Percentiles rank a stretch among this genome's conserved stretches.
phyloP scores from a whole-genome alignment of 768 basidiomycete genomes.

The Bullera alba region DNA sequence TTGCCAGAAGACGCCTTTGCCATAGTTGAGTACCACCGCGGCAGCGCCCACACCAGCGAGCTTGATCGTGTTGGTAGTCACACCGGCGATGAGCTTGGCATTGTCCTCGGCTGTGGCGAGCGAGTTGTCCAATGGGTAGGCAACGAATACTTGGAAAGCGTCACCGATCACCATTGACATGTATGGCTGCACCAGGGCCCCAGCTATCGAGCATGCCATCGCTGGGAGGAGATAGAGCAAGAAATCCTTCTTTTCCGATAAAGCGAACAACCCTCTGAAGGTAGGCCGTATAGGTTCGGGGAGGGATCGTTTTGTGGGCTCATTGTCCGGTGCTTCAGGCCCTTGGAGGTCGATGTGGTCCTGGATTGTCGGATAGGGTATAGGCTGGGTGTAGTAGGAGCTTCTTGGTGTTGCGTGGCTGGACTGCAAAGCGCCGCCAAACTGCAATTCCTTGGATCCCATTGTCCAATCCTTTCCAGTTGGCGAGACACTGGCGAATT shows the following conservation, averaged over 20 bases:
- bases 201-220: conserved; percentile 55
- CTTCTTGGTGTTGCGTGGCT: conserved; percentile 14
- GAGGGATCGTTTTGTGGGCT: neutral
- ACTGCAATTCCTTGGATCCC: conserved; percentile 14
- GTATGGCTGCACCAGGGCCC: conserved; percentile 70
- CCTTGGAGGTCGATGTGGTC: conserved; percentile 23
- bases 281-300: conserved; percentile 48
- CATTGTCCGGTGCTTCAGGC: neutral
- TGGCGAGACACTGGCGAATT: conserved; percentile 17
- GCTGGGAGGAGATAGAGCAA: conserved; percentile 61
- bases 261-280: conserved; percentile 61
- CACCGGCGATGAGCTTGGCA: conserved; percentile 18
- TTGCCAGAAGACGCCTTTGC: conserved; percentile 77
- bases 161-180: conserved; percentile 78
- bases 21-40: conserved; percentile 59
- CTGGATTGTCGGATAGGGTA: conserved; percentile 19
- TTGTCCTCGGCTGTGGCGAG: conserved; percentile 31
- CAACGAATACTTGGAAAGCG: conserved; percentile 65
- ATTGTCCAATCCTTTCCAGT: conserved; percentile 3
- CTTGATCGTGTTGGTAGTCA: conserved; percentile 33
- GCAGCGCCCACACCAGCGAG: conserved; percentile 38
- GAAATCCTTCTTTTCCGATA: conserved; percentile 56
- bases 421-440: conserved; percentile 18
- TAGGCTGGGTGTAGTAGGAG: conserved; percentile 28
- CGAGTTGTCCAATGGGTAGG: conserved; percentile 49